Evolutionary conservation across 2,329 filamentous ascomycete species (phyloP).

Genomic region (Apiospora rasikravindrae): DNA sequence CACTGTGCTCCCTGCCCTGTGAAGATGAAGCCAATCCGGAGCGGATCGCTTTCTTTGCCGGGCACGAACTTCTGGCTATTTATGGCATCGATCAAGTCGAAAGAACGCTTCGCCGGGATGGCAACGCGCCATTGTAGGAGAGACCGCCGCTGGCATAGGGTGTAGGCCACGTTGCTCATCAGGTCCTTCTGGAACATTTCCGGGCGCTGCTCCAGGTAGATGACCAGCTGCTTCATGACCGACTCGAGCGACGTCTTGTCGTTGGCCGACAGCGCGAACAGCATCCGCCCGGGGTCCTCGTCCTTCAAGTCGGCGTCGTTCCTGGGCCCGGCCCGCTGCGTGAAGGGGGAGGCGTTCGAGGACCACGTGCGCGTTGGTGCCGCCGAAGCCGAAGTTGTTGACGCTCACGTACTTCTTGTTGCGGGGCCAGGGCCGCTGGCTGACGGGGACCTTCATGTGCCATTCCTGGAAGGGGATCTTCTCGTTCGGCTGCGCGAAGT

Average conservation of each 20-base stretch:
- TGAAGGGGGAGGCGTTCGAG: conserved; percentile 4
- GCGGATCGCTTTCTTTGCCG: conserved; percentile 27
- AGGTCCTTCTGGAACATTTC: conserved; percentile 32
- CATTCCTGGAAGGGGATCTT: conserved; percentile 30
- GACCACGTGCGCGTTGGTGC: conserved; percentile 39
- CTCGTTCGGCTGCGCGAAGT: conserved; percentile 45
- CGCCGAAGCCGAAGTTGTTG: conserved; percentile 44
- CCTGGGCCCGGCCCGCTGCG: conserved; percentile 32
- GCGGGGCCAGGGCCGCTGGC: conserved; percentile 30
- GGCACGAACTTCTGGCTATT: conserved; percentile 32
- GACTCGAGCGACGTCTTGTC: conserved; percentile 29
- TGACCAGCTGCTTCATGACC: conserved; percentile 32
- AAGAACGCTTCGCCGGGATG: conserved; percentile 27
- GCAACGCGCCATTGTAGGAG: conserved; percentile 33
- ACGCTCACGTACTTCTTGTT: conserved; percentile 35
- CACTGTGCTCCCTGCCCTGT: conserved; percentile 44
- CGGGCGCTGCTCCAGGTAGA: conserved; percentile 32
- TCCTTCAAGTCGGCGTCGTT: conserved; percentile 11
- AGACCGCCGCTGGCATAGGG: conserved; percentile 37
- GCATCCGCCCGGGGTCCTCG: conserved; percentile 29
- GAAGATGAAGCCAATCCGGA: conserved; percentile 39
- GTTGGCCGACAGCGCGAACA: conserved; percentile 28
- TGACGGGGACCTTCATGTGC: conserved; percentile 30
- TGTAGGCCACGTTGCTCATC: conserved; percentile 38
- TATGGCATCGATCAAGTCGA: conserved; percentile 31